Evolutionary conservation across 164 flowering plant genomes (phyloP).

Genomic region (Aristolochia contorta): DNA sequence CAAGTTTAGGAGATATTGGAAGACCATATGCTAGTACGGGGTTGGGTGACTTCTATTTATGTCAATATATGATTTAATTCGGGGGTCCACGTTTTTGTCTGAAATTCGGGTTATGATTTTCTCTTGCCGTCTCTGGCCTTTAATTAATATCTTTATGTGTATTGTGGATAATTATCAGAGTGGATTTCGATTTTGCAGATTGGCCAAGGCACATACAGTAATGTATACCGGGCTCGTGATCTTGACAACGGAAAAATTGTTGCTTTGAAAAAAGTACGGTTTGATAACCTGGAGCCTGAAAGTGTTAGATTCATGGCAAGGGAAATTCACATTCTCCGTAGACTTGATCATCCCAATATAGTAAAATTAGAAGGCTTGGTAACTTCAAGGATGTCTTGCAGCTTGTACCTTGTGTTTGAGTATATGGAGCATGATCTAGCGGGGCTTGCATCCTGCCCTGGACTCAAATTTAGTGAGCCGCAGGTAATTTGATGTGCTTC

Average conservation of each 20-base stretch:
- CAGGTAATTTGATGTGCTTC: constrained; percentile 39
- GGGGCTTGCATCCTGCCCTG: constrained; percentile 74
- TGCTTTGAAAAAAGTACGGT: constrained; percentile 91
- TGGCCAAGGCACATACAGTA: constrained; percentile 96
- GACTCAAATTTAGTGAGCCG: constrained; percentile 74
- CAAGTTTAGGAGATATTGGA: too few species aligned
- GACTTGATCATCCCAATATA: constrained; percentile 90
- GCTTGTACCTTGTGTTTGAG: constrained; percentile 89
- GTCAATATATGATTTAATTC: too few species aligned
- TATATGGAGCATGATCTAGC: constrained; percentile 97
- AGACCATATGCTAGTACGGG: too few species aligned
- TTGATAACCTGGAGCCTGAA: constrained; percentile 89
- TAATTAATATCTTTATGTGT: not conserved
- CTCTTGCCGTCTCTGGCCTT: not conserved
- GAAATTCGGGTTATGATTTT: too few species aligned
- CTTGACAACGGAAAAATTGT: constrained; percentile 82
- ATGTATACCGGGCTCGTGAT: constrained; percentile 87
- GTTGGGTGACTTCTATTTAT: too few species aligned
- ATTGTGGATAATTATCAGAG: not conserved
- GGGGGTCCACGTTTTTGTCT: too few species aligned
- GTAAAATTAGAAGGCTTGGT: constrained; percentile 86
- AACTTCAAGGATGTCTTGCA: constrained; percentile 84
- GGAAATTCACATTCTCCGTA: constrained; percentile 80
- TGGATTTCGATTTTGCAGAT: constrained; percentile 40
- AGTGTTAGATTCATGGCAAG: constrained; percentile 98